Evolutionary conservation across 257 asterid species (phyloP), one percentile per base, ranked within the genome.

Genomic region (Gynochthodes officinalis): DNA sequence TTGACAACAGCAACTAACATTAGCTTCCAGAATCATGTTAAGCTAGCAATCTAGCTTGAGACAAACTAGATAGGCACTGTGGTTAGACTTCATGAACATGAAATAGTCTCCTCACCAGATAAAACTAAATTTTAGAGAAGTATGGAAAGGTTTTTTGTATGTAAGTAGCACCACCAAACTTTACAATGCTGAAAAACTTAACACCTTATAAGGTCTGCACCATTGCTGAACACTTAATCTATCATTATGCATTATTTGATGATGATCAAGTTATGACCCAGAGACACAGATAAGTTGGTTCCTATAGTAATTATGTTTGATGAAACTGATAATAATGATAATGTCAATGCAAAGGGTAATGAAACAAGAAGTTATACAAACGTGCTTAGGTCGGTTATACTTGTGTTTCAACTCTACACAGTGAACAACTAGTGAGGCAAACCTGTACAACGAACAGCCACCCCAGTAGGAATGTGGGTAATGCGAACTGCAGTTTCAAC

Each of bases 401-500:
- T 19, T 63, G 28, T 63, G 35, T 14, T 19, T 27, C 52, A 63
- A 52, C 69, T 66, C 32, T 67, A 48, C 2, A 39, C 64, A 68
- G n/a, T 21, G 50, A 4, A 52, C 65, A 18, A 59, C 63, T 64
- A 7, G 40, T 7, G 74, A 79, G 75, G 72, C 63, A 77, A 77
- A 89, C 98, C 97, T 86, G 99, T 88, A 83, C 98, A 94, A 54
- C 95, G 93, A 50, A 94, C 83, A 27, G 98, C 53, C 15, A 94
- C 95, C 43, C 99, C 98, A 16, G 99, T 91, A 46, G 98, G 99
- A 61, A 90, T 75, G 78, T 94, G 99, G 57, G 98, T 91, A 46
- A 95, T 95, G 37, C 99, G 91, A 16, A 94, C 99, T 2, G 96
- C 99, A 82, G 94, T 88, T 86, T 95, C 98, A 25, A 95, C 96